Evolutionary conservation across 345 rosid species (phyloP).

Genomic region (Melaleuca quinquenervia): DNA sequence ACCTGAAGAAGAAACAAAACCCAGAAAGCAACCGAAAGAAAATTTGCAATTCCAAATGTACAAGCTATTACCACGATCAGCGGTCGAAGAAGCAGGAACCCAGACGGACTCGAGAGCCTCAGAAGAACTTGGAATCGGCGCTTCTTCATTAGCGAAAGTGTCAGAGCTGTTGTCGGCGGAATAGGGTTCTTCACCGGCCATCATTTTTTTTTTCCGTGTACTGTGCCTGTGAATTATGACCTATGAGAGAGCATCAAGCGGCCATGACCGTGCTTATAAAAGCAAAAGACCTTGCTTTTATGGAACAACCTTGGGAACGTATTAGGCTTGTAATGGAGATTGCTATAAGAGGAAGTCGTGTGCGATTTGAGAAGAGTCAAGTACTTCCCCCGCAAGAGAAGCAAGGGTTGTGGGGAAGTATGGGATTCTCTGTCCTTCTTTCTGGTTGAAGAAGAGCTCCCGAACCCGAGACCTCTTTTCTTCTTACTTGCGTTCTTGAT

Average conservation of each 20-base stretch:
- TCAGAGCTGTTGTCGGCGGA: slow-evolving; percentile 7
- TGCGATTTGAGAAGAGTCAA: not conserved
- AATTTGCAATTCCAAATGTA: not conserved
- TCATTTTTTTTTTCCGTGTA: not conserved
- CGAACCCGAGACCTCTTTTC: not conserved
- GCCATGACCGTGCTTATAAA: not conserved
- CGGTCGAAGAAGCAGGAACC: slow-evolving; percentile 19
- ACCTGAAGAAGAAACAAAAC: not conserved
- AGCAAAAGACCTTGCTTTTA: not conserved
- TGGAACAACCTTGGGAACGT: not conserved
- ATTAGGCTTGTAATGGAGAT: not conserved
- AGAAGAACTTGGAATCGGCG: slow-evolving; percentile 15
- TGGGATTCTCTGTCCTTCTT: not conserved
- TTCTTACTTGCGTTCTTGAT: not conserved
- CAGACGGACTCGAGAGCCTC: slow-evolving; percentile 21
- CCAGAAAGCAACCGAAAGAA: not conserved
- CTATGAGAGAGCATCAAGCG: not conserved
- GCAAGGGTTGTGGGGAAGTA: not conserved
- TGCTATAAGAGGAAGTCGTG: not conserved
- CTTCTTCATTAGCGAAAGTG: slow-evolving; percentile 15
- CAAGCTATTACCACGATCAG: slow-evolving; percentile 18
- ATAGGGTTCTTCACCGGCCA: slow-evolving; percentile 14
- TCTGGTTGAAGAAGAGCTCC: not conserved
- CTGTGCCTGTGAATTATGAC: slow-evolving; percentile 1
- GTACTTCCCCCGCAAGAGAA: not conserved